phyloP scores from a whole-genome alignment of 306 rosid species.

The Cucumis melo region DNA sequence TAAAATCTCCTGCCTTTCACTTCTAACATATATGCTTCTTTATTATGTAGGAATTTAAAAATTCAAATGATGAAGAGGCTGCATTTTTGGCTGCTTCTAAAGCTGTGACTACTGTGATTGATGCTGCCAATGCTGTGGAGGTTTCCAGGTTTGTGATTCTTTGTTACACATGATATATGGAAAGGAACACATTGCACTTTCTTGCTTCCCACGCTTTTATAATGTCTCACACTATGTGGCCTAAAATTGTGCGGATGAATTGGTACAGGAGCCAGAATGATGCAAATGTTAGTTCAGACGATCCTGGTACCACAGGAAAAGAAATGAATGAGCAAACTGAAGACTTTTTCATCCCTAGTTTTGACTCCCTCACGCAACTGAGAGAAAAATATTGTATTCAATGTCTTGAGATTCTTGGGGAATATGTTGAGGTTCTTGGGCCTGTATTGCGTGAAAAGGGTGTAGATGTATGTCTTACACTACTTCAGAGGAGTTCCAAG shows the following conservation, averaged over 20 bases:
- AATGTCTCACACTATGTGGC: background rate
- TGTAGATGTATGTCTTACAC: slow-evolving; percentile 81
- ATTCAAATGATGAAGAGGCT: slow-evolving; percentile 56
- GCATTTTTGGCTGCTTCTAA: slow-evolving; percentile 84
- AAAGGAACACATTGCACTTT: background rate
- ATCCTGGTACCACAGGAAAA: slow-evolving; percentile 24
- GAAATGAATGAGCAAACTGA: slow-evolving; percentile 50
- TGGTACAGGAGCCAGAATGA: slow-evolving; percentile 51
- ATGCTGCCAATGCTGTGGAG: slow-evolving; percentile 81
- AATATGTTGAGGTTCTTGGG: slow-evolving; percentile 95
- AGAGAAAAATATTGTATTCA: slow-evolving; percentile 94
- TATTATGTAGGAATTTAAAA: slow-evolving; percentile 51
- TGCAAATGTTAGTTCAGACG: slow-evolving; percentile 23
- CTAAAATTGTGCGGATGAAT: slow-evolving; percentile 10
- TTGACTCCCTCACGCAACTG: slow-evolving; percentile 52
- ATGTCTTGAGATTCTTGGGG: slow-evolving; percentile 89
- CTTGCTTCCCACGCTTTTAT: background rate
- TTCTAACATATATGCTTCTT: slow-evolving; percentile 8
- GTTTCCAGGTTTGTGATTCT: slow-evolving; percentile 50
- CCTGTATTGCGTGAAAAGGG: slow-evolving; percentile 97
- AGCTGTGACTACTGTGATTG: slow-evolving; percentile 82
- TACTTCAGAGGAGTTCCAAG: slow-evolving; percentile 71
- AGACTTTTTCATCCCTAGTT: slow-evolving; percentile 64
- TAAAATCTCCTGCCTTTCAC: background rate
- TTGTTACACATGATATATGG: slow-evolving; percentile 1